Percentiles rank a stretch among this genome's conserved stretches.
phyloP scores from a whole-genome alignment of 2,329 filamentous ascomycete species.

The Parafenestella ontariensis region DNA sequence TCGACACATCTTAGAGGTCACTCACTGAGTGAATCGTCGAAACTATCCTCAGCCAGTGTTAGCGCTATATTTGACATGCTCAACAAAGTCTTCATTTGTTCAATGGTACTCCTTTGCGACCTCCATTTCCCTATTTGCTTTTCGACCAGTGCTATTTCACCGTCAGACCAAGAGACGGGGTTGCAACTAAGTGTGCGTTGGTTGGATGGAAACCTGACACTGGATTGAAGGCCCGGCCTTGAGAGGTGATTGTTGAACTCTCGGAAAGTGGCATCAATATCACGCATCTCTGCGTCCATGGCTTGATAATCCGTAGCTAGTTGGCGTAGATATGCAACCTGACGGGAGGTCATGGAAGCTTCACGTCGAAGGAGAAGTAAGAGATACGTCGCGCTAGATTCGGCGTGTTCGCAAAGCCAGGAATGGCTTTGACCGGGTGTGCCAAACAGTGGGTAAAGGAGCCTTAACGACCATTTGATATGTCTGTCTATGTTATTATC shows the following conservation, averaged over 20 bases:
- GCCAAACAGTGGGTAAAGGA: slow-evolving; percentile 32
- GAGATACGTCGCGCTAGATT: slow-evolving; percentile 23
- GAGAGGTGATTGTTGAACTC: slow-evolving; percentile 25
- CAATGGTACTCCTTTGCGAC: slow-evolving; percentile 21
- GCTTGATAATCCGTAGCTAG: slow-evolving; percentile 25
- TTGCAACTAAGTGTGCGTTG: slow-evolving; percentile 15
- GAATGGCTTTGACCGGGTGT: slow-evolving; percentile 13
- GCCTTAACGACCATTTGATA: slow-evolving; percentile 31
- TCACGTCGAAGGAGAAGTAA: slow-evolving; percentile 35
- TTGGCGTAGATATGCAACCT: slow-evolving; percentile 24
- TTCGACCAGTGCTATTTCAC: slow-evolving; percentile 15
- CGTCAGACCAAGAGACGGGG: slow-evolving; percentile 35
- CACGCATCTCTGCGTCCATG: slow-evolving; percentile 21
- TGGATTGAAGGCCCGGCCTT: slow-evolving; percentile 9
- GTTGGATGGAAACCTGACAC: slow-evolving; percentile 2
- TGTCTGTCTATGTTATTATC: slow-evolving; percentile 17
- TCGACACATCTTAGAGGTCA: slow-evolving; percentile 11
- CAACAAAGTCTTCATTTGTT: slow-evolving; percentile 27
- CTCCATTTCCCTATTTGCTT: slow-evolving; percentile 31
- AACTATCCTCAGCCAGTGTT: slow-evolving; percentile 33
- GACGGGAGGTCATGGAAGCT: slow-evolving; percentile 19
- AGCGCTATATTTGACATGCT: slow-evolving; percentile 27
- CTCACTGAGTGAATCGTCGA: slow-evolving; percentile 29
- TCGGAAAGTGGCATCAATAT: slow-evolving; percentile 8
- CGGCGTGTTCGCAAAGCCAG: slow-evolving; percentile 18